These are phyloP conservation scores for Backusella tuberculispora DNA, from an alignment of 192 early-diverging fungal species.

Conservation along the genomic window DNA sequence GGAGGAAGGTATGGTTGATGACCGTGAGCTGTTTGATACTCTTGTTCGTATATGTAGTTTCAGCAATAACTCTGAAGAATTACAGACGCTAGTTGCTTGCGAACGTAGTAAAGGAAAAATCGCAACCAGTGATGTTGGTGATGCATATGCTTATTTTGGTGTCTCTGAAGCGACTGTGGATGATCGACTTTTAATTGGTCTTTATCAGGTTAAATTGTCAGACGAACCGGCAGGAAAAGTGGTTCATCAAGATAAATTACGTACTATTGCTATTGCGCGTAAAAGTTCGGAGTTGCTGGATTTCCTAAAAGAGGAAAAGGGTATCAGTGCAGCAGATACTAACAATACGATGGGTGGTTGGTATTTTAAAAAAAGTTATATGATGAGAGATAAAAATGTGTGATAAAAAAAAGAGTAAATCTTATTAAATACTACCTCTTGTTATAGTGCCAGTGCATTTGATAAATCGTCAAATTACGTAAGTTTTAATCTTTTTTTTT, in stretches of 20 bases:
- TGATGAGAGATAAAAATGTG: not conserved
- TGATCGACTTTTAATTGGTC: slow-evolving; percentile 34
- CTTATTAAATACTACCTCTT: not conserved
- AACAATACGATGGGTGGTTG: not conserved
- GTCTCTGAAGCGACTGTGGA: slow-evolving; percentile 42
- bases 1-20: slow-evolving; percentile 44
- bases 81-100: slow-evolving; percentile 50
- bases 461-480: slow-evolving; percentile 14
- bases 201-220: slow-evolving; percentile 37
- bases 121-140: slow-evolving; percentile 41
- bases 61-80: slow-evolving; percentile 38
- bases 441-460: not conserved
- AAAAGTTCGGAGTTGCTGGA: slow-evolving; percentile 21
- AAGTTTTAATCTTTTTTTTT: not conserved
- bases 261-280: slow-evolving; percentile 26
- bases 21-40: slow-evolving; percentile 44
- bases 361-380: not conserved
- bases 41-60: slow-evolving; percentile 43
- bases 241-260: slow-evolving; percentile 34
- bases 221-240: slow-evolving; percentile 39
- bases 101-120: slow-evolving; percentile 59
- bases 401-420: not conserved
- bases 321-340: not conserved
- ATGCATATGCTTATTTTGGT: slow-evolving; percentile 53
- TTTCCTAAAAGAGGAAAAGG: slow-evolving; percentile 27